phyloP scores from a whole-genome alignment of 768 basidiomycete species.

The Kwoniella shandongensis region DNA sequence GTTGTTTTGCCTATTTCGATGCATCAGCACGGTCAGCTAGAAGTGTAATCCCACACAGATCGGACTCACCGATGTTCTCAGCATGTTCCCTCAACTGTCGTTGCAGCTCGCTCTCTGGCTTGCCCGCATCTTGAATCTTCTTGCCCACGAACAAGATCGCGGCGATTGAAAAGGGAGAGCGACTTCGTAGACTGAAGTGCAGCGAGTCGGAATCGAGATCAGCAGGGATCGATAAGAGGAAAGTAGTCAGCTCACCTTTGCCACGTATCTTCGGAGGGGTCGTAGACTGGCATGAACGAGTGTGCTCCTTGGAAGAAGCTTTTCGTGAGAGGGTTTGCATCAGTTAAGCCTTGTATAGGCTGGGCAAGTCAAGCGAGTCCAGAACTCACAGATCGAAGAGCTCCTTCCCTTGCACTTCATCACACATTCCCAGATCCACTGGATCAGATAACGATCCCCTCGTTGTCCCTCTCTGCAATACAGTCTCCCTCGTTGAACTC shows the following conservation, averaged over 20 bases:
- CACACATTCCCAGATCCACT: slow-evolving; percentile 29
- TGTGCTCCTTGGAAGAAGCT: slow-evolving; percentile 39
- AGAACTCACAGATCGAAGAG: slow-evolving; percentile 40
- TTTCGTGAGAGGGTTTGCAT: too few species aligned
- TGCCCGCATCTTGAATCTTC: slow-evolving; percentile 22
- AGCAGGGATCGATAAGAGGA: not conserved
- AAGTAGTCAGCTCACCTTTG: slow-evolving; percentile 36
- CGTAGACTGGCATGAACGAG: slow-evolving; percentile 40
- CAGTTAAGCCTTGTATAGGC: too few species aligned
- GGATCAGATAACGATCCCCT: slow-evolving; percentile 19
- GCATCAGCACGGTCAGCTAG: slow-evolving; percentile 1
- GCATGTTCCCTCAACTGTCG: slow-evolving; percentile 18
- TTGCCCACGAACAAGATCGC: slow-evolving; percentile 20
- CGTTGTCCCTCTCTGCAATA: not conserved
- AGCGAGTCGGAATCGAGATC: not conserved
- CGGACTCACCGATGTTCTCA: slow-evolving; percentile 19
- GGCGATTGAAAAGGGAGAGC: slow-evolving; percentile 21
- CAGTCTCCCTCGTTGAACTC: too few species aligned
- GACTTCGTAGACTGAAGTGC: slow-evolving; percentile 14
- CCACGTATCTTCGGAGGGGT: slow-evolving; percentile 39
- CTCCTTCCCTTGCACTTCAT: slow-evolving; percentile 23
- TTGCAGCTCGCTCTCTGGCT: slow-evolving; percentile 15
- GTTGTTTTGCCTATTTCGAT: slow-evolving; percentile 1
- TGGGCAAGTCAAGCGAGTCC: too few species aligned
- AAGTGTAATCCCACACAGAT: too few species aligned